Evolutionary conservation across 1,139 yeast species (phyloP).

Genomic region (Scheffersomyces stambukii): DNA sequence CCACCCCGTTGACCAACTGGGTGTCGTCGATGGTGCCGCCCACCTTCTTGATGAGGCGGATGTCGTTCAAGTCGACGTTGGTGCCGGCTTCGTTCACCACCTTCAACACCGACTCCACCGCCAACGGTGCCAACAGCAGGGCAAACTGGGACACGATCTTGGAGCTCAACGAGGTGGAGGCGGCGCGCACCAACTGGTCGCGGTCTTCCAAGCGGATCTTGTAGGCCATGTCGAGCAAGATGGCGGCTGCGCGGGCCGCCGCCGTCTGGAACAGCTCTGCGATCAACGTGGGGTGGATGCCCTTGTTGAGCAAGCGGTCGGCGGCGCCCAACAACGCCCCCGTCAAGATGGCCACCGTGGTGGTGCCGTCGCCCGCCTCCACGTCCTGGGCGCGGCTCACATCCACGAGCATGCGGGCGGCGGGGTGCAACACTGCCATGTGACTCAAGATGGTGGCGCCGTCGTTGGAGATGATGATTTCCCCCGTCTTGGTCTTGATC

Average conservation of each 20-base stretch:
- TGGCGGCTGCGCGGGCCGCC: conserved; percentile 80
- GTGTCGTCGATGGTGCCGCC: conserved; percentile 99
- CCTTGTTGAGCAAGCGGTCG: conserved; percentile 80
- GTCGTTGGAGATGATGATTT: conserved; percentile 92
- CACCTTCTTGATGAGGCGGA: conserved; percentile 84
- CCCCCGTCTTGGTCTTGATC: conserved; percentile 91
- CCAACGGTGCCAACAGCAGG: conserved; percentile 79
- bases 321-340: conserved; percentile 96
- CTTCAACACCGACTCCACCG: conserved; percentile 88
- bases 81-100: conserved; percentile 48
- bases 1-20: conserved; percentile 88
- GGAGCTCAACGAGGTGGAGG: conserved; percentile 87
- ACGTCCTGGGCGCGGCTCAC: conserved; percentile 96
- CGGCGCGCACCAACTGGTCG: conserved; percentile 84
- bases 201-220: conserved; percentile 71
- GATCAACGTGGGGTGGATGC: conserved; percentile 93
- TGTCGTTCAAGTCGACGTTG: conserved; percentile 84
- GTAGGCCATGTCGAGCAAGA: conserved; percentile 79
- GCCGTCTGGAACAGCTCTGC: conserved; percentile 96
- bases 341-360: conserved; percentile 92
- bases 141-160: conserved; percentile 95
- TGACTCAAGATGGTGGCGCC: conserved; percentile 96
- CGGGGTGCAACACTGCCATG: conserved; percentile 98
- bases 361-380: conserved; percentile 99
- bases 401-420: conserved; percentile 97